phyloP scores from a whole-genome alignment of 2,329 filamentous ascomycete species.

The Chaetomiaceae sp. region DNA sequence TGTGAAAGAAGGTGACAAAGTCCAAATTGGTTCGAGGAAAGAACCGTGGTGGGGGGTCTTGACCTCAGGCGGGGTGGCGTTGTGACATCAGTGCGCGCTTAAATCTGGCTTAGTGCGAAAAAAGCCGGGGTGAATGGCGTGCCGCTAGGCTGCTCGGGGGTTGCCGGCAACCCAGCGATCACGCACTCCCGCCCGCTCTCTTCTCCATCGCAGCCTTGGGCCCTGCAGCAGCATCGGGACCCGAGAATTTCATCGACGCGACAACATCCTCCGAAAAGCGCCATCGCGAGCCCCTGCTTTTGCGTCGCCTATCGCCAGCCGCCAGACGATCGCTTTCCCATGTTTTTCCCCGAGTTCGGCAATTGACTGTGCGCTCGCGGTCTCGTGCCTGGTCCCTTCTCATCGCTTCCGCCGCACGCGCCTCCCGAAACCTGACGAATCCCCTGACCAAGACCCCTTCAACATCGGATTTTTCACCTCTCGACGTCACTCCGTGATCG shows the following conservation, averaged over 20 bases:
- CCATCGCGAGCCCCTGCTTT: slow-evolving; percentile 8
- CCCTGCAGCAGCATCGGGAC: slow-evolving; percentile 20
- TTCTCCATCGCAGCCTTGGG: slow-evolving; percentile 26
- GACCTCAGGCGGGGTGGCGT: slow-evolving; percentile 4
- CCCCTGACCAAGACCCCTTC: not conserved
- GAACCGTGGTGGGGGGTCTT: not conserved
- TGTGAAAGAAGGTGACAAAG: not conserved
- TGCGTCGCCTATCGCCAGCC: slow-evolving; percentile 8
- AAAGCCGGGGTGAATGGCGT: slow-evolving; percentile 20
- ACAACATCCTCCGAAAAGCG: slow-evolving; percentile 13
- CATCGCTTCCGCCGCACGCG: slow-evolving; percentile 3
- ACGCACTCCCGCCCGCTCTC: slow-evolving; percentile 22
- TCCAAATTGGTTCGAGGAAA: not conserved
- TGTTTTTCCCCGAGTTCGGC: not conserved
- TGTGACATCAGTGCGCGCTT: slow-evolving; percentile 23
- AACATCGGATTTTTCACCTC: slow-evolving; percentile 12
- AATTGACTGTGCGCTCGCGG: not conserved
- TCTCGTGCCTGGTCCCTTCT: not conserved
- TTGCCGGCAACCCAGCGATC: slow-evolving; percentile 20
- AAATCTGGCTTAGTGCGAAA: slow-evolving; percentile 19
- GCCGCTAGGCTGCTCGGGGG: slow-evolving; percentile 22
- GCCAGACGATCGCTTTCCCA: not conserved
- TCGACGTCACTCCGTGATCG: slow-evolving; percentile 18
- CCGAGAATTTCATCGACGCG: slow-evolving; percentile 23
- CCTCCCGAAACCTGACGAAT: slow-evolving; percentile 11